These are phyloP conservation scores for Plasmodium cynomolgi DNA, from an alignment of 169 alveolate species.

Conservation along the genomic window DNA sequence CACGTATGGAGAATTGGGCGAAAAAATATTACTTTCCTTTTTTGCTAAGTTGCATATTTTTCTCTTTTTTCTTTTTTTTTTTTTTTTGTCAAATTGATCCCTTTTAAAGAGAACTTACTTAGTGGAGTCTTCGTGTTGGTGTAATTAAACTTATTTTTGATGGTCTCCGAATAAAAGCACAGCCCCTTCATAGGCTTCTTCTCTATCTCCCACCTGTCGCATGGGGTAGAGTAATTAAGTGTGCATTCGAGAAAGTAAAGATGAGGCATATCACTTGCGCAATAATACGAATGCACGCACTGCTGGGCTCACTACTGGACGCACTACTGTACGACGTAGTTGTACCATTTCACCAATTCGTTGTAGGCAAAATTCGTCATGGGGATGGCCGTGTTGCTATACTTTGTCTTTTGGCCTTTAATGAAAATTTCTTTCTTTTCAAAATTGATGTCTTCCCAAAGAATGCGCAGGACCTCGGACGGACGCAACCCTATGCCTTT, in stretches of 20 bases:
- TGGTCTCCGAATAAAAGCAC: constrained; percentile 79
- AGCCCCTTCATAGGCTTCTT: constrained; percentile 78
- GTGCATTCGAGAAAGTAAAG: neutral
- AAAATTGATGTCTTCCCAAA: constrained; percentile 82
- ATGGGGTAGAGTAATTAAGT: neutral
- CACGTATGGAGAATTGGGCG: neutral
- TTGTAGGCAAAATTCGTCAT: constrained; percentile 78
- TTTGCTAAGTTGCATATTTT: neutral
- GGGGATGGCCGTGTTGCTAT: constrained; percentile 79
- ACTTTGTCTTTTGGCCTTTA: constrained; percentile 81
- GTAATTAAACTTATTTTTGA: constrained; percentile 50
- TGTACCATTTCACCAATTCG: constrained; percentile 78
- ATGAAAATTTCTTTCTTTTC: constrained; percentile 69
- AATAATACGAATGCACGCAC: neutral
- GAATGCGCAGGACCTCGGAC: constrained; percentile 77
- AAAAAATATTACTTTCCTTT: neutral
- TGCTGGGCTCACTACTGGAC: neutral
- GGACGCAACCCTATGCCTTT: constrained; percentile 84
- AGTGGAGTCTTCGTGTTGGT: constrained; percentile 75
- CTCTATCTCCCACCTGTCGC: constrained; percentile 81
- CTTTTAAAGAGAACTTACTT: constrained; percentile 39
- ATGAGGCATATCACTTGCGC: neutral
- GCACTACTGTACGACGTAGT: neutral
- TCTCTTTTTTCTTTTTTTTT: neutral
- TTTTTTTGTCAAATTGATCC: neutral